Base-by-base conservation (phyloP, 345 rosid genomes). In the Trapa incisa region DNA sequence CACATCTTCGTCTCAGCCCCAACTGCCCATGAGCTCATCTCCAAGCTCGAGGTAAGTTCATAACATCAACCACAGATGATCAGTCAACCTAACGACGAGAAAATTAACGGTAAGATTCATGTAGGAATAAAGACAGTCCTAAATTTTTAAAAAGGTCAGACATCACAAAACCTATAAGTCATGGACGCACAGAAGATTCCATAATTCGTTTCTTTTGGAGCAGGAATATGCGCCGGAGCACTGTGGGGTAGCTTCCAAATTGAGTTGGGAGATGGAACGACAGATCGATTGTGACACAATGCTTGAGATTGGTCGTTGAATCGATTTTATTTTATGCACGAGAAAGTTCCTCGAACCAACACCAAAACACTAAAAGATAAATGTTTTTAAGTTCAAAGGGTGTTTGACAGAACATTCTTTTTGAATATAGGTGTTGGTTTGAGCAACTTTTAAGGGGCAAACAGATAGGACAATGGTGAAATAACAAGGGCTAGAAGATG, bases 1-100 rank as follows among this genome's bases (percentile, higher is more conserved):
- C 80, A 82, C 79, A 88, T 88, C 35, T 82, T 89, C 73, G 84
- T 89, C 17, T 86, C 92, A 64, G 88, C 95, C 77, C 87, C 73
- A 48, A 80, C 86, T 70, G 85, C 89, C 77, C 84, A 80, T 9
- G 89, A 88, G 70, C 87, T 86, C 72, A 84, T 88, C 81, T 81
- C 70, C 84, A 83, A 80, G 78, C 91, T 88, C 29, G 91, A 86
- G 91, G 95, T 86, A 74, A 10, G 7, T 7, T 4, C 17, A 36
- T 17, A 45, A 43, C 36, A 16, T 43, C 4, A 42, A 42, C 17
- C 22, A 14, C 15, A 50, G 6, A 2, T 17, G 56, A 50, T 47
- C 48, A 33, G 32, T 47, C 0, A 14, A 12, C 5, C n/a, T 54
- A 39, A 54, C 11, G 60, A 6, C 7, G 33, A 54, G 43, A 4